Conservation (phyloP, 1,139 yeast species). For the Pichia cactophila region DNA sequence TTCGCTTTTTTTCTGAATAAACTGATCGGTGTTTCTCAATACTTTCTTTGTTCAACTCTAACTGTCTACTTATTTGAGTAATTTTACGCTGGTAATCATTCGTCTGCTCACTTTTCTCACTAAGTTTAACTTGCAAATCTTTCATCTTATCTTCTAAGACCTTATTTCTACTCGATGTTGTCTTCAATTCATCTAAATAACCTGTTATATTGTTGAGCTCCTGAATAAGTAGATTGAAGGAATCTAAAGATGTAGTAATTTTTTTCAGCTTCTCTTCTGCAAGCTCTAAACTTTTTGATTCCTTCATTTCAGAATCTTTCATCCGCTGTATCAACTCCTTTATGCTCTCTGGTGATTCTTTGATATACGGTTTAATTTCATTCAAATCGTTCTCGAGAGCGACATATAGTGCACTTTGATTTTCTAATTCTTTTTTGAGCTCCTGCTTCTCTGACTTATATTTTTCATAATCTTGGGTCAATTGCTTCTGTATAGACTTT, state of each 20-base stretch:
- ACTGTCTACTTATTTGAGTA: constrained; percentile 44
- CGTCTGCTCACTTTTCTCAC: constrained; percentile 38
- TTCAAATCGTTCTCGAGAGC: constrained; percentile 56
- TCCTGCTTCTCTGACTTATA: constrained; percentile 58
- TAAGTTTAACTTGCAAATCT: constrained; percentile 40
- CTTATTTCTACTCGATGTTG: constrained; percentile 44
- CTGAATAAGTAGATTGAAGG: constrained; percentile 48
- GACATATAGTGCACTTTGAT: constrained; percentile 43
- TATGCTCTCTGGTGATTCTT: constrained; percentile 54
- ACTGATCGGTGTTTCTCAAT: constrained; percentile 43
- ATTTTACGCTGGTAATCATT: constrained; percentile 45
- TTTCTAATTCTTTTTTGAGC: constrained; percentile 49
- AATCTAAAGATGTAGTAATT: constrained; percentile 48
- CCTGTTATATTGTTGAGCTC: constrained; percentile 47
- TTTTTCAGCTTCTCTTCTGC: constrained; percentile 46
- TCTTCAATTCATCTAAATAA: constrained; percentile 50
- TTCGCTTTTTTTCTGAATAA: constrained; percentile 46
- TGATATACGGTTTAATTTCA: constrained; percentile 50
- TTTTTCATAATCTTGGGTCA: constrained; percentile 57
- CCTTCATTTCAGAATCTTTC: constrained; percentile 38
- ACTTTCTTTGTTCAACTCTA: constrained; percentile 36
- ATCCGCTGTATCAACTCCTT: constrained; percentile 51
- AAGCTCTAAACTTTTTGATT: constrained; percentile 34
- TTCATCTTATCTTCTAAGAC: constrained; percentile 34
- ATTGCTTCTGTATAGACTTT: constrained; percentile 55